phyloP scores from a whole-genome alignment of 768 basidiomycete genomes.

The Sporobolomyces pararoseus region DNA sequence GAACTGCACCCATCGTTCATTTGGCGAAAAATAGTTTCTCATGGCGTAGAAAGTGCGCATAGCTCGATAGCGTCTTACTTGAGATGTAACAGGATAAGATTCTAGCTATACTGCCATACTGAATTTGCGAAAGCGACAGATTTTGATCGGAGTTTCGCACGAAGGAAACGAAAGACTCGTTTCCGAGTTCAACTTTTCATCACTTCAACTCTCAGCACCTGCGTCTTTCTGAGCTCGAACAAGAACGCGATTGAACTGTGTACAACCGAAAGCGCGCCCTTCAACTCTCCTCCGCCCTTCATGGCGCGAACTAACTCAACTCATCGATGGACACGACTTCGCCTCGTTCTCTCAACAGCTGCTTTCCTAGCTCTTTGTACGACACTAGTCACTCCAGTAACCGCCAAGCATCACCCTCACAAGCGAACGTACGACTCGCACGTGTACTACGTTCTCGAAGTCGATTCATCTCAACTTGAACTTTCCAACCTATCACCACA shows the following conservation, averaged over 20 bases:
- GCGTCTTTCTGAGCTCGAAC: background rate
- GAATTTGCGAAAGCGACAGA: no score
- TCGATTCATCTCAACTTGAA: constrained; percentile 48
- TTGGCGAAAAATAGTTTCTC: no score
- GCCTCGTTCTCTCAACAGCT: constrained; percentile 2
- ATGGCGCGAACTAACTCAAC: background rate
- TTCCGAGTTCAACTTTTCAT: no score
- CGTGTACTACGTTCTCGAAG: constrained; percentile 67
- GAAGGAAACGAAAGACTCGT: no score
- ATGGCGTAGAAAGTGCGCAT: no score
- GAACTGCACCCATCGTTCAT: no score
- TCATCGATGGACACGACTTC: background rate
- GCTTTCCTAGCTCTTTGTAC: background rate
- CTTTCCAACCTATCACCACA: constrained; percentile 55
- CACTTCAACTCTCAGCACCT: background rate
- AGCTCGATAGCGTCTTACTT: no score
- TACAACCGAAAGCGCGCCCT: background rate
- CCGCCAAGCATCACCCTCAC: constrained; percentile 25
- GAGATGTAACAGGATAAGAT: no score
- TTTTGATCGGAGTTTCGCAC: no score
- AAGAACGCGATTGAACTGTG: no score
- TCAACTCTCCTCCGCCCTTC: background rate
- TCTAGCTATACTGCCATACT: no score
- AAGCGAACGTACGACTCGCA: constrained; percentile 52
- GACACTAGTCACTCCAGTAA: background rate